Conservation (phyloP, 2,329 filamentous ascomycete genomes). For the Dactylonectria estremocensis region DNA sequence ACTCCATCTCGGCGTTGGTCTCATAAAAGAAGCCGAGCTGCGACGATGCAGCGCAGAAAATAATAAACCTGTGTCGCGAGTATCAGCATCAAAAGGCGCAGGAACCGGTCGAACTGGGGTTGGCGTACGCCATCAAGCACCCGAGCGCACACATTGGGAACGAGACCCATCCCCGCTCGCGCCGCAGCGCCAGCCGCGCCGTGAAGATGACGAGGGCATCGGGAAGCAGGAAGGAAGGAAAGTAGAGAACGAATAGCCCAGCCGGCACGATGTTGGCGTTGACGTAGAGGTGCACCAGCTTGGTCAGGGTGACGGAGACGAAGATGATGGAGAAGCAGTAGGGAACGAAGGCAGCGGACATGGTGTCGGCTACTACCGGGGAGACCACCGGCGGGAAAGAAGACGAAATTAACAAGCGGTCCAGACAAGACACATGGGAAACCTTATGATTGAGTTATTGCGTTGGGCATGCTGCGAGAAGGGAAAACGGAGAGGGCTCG, state of each 20-base stretch:
- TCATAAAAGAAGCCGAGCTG: conserved; percentile 52
- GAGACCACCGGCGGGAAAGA: neutral
- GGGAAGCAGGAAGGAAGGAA: conserved; percentile 49
- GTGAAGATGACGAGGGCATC: conserved; percentile 47
- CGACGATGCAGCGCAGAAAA: conserved; percentile 50
- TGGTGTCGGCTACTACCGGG: conserved; percentile 9
- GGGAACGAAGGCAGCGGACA: conserved; percentile 44
- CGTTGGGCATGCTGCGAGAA: neutral
- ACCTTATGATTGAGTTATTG: neutral
- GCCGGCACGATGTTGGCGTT: conserved; percentile 47
- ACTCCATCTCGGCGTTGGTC: conserved; percentile 52
- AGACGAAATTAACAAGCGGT: neutral
- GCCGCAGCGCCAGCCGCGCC: conserved; percentile 48
- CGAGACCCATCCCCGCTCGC: conserved; percentile 45
- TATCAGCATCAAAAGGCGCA: conserved; percentile 7
- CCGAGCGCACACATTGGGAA: conserved; percentile 42
- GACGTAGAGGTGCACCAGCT: conserved; percentile 49
- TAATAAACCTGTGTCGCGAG: conserved; percentile 40
- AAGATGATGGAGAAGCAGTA: conserved; percentile 51
- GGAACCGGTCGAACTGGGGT: neutral
- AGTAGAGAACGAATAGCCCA: conserved; percentile 45
- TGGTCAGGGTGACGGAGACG: conserved; percentile 49
- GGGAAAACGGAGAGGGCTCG: neutral
- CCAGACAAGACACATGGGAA: neutral
- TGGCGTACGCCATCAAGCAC: conserved; percentile 47